Evolutionary conservation across 2,329 filamentous ascomycete species (phyloP).

Genomic region (Scedosporium minutisporum): DNA sequence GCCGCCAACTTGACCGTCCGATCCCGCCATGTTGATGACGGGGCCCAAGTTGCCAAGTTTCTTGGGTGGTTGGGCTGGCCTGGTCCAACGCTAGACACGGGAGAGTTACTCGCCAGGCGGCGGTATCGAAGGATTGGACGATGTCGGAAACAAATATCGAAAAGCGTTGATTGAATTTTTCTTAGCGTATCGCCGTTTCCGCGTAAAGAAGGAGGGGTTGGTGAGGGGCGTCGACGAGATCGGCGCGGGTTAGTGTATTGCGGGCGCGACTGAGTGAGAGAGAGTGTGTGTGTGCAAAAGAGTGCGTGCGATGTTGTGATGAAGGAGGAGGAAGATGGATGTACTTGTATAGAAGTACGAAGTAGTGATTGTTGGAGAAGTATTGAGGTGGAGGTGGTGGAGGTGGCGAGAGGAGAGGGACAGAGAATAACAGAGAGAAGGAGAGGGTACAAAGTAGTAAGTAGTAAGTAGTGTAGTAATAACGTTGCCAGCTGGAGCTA

Average conservation of each 20-base stretch:
- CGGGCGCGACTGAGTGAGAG: neutral
- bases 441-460: constrained; percentile 3
- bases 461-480: neutral
- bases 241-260: neutral
- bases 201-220: neutral
- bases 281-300: neutral
- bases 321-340: neutral
- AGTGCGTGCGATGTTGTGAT: constrained; percentile 1
- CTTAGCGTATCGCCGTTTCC: neutral
- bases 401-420: constrained; percentile 8
- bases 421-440: constrained; percentile 8
- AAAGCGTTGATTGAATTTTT: neutral
- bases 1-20: constrained; percentile 30
- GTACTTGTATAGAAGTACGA: neutral
- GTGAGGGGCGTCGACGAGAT: neutral
- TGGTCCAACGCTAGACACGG: neutral
- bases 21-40: constrained; percentile 35
- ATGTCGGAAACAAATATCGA: neutral
- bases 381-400: constrained; percentile 8
- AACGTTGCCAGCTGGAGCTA: neutral
- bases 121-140: neutral
- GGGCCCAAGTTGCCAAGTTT: neutral
- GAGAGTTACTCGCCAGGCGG: neutral
- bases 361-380: constrained; percentile 3
- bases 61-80: neutral